Evolutionary conservation across 345 rosid species (phyloP).

Genomic region (Syzygium aqueum): DNA sequence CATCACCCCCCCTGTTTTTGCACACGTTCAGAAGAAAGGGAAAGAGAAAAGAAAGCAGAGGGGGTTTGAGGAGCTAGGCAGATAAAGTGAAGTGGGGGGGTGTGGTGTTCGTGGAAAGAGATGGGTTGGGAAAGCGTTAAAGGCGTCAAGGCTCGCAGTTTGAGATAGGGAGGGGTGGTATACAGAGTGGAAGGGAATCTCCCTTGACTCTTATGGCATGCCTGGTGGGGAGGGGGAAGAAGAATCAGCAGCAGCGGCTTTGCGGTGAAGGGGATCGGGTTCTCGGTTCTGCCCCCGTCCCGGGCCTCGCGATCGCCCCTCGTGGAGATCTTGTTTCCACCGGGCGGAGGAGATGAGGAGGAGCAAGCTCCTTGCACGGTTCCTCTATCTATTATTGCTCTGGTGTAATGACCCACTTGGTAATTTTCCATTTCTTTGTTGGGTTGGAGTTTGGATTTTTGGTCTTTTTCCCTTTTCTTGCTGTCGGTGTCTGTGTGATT

Average conservation of each 20-base stretch:
- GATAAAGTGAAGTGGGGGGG: not conserved
- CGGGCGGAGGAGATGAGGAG: conserved; percentile 28
- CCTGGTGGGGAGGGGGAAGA: not conserved
- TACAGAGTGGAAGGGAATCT: not conserved
- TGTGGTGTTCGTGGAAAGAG: not conserved
- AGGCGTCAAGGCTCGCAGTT: not conserved
- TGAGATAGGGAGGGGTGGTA: not conserved
- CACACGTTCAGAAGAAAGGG: not conserved
- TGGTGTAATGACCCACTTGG: conserved; percentile 34
- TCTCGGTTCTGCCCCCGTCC: not conserved
- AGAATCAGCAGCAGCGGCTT: not conserved
- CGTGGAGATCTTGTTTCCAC: not conserved
- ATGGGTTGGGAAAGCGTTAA: not conserved
- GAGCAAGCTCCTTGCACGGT: conserved; percentile 3
- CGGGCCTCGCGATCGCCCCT: not conserved
- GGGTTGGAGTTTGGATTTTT: not conserved
- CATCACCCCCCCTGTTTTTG: too few species aligned
- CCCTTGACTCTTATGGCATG: conserved; percentile 18
- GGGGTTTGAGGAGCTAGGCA: not conserved
- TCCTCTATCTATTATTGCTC: conserved; percentile 25
- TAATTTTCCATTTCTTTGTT: conserved; percentile 23
- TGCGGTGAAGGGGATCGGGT: conserved; percentile 5
- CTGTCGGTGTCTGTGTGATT: not conserved
- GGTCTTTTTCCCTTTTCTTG: not conserved
- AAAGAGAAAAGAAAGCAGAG: not conserved